Evolutionary conservation across 768 basidiomycete genomes (phyloP), one percentile per base, ranked within the genome.

Genomic region (Lentinula guzmanii): DNA sequence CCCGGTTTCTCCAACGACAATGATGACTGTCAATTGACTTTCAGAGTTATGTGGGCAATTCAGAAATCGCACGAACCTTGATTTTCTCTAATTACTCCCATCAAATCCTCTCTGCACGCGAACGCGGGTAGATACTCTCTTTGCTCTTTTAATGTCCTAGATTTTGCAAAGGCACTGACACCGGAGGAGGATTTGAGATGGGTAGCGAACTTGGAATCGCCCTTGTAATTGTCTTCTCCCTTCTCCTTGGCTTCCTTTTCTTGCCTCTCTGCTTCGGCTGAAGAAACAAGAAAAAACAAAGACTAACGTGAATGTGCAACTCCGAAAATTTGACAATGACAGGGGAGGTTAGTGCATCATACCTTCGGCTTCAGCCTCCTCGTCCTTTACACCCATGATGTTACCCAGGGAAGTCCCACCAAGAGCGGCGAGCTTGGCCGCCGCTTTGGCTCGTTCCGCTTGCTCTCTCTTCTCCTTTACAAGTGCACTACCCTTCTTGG

Each of bases 1-100:
- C 9, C 97, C 97, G n/a, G 97, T 99, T 75, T 99, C 97, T n/a
- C 97, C 97, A 43, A 99, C 91, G 42, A 98, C 93, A 61, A 99
- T 86, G 52, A 91, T 79, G 41, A 98, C 97, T 97, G 65, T 31
- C 53, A n/a, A 33, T 46, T 28, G 21, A 34, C 15, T 2, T 15
- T 24, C 39, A 54, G 31, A 24, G 13, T 15, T 16, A 42, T 52
- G 62, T 59, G 63, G 55, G 33, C 21, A 4, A 39, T 39, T 43
- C 11, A 48, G 45, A 37, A 15, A 8, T n/a, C 18, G 7, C 53
- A 67, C 74, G 53, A 58, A 89, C 95, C 95, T 86, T 99, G 97
- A 69, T 98, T 96, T 67, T 99, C 97, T 46, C 96, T 81, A 37
- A 98, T 83, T 39, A 86, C 82, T 69, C 83, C 87, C 78, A 98